Evolutionary conservation across 441 rosid genomes (phyloP), one percentile per base, ranked within the genome.

Genomic region (Melastoma candidum): DNA sequence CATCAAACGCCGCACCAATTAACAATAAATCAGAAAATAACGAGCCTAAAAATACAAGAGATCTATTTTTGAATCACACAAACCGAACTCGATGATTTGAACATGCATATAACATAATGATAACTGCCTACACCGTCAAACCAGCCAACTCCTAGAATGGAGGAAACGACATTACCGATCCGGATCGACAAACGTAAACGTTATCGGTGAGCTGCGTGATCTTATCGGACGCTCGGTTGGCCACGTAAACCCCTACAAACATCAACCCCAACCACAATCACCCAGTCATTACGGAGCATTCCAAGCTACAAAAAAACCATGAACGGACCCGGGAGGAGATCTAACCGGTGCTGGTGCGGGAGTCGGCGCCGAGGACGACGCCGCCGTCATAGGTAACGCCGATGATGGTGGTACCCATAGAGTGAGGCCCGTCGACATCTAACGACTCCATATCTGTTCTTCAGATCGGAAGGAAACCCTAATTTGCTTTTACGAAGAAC

Each of bases 391-490:
- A 90, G 54, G 89, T 85, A 65, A 90, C 95, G 22, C 98, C 94
- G 71, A 90, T 80, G 70, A 90, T 87, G 46, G 98, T 90, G 1
- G 98, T 90, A 0, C 96, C 98, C 96, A 83, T 87, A n/a, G 92
- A 82, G 73, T 87, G 92, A 43, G 95, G 94, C 2, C 78, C 80
- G 50, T 81, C 66, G 8, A 78, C 51, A 65, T 68, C 56, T 65
- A 71, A 68, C 8, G 41, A 32, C 52, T 77, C 71, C 64, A 76
- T 60, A 51, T 46, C 22, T 17, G 26, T 43, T 2, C 22, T 17
- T 17, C 22, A 17, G 22, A 17, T 17, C 53, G 26, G 13, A 59
- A 44, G 50, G 51, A 12, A 51, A n/a, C 47, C 44, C 63, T 22
- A 26, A 55, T 17, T 17, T 17, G 22, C 22, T 17, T 17, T 17